Conservation (phyloP, 345 rosid species). For the Heritiera littoralis region DNA sequence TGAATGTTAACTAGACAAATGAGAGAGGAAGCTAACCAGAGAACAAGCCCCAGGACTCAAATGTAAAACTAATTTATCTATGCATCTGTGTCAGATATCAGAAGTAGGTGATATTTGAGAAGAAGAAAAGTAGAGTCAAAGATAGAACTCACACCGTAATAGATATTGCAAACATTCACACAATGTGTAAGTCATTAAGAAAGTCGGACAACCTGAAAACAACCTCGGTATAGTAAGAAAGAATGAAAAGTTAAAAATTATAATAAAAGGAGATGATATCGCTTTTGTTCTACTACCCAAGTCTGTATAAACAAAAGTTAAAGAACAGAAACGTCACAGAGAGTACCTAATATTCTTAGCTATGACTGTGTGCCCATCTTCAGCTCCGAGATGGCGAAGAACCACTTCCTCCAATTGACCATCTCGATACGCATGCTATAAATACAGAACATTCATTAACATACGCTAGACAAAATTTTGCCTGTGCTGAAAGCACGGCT, state of each 20-base stretch:
- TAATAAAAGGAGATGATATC: background rate
- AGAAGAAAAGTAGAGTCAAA: background rate
- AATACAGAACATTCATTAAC: constrained; percentile 16
- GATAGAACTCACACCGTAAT: constrained; percentile 21
- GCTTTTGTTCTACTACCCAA: background rate
- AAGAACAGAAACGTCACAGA: background rate
- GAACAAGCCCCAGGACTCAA: background rate
- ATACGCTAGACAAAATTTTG: background rate
- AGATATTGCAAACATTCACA: constrained; percentile 16
- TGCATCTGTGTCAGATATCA: background rate
- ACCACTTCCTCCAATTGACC: constrained; percentile 75
- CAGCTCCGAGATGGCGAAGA: constrained; percentile 71
- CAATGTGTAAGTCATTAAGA: constrained; percentile 18
- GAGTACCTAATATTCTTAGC: constrained; percentile 49
- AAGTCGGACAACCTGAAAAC: constrained; percentile 23
- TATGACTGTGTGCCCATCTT: constrained; percentile 60
- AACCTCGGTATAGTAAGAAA: background rate
- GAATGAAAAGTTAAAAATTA: background rate
- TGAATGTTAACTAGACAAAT: background rate
- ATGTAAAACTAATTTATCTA: background rate
- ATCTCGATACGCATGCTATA: constrained; percentile 77
- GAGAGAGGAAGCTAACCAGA: background rate
- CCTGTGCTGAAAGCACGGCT: background rate
- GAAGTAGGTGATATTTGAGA: background rate
- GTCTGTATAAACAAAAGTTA: background rate